These are phyloP conservation scores for Debaryomyces udenii DNA, from an alignment of 1,139 yeast genomes.

Conservation along the genomic window DNA sequence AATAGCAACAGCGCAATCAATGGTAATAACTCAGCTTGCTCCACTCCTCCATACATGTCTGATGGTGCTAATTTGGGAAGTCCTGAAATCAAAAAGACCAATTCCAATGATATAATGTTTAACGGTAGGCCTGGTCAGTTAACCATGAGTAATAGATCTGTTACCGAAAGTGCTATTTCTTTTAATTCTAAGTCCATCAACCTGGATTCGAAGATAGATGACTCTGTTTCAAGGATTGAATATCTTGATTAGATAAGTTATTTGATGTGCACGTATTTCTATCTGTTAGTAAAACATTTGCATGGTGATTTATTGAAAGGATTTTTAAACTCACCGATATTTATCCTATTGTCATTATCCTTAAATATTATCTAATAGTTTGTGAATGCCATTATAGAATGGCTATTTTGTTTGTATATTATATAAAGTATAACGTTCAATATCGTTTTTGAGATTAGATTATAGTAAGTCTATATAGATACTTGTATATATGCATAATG, in stretches of 20 bases:
- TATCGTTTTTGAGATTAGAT: no score
- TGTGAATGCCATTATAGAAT: no score
- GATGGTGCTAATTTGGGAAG: slow-evolving; percentile 15
- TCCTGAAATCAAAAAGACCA: slow-evolving; percentile 29
- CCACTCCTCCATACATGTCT: slow-evolving; percentile 18
- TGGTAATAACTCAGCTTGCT: slow-evolving; percentile 15
- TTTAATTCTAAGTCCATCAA: slow-evolving; percentile 1
- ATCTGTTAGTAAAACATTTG: neutral
- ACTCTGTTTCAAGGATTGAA: slow-evolving; percentile 9
- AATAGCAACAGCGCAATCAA: slow-evolving; percentile 15
- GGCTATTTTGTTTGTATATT: no score
- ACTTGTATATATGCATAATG: neutral
- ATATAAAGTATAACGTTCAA: no score
- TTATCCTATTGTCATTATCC: neutral
- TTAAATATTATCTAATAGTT: neutral
- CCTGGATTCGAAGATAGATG: slow-evolving; percentile 10
- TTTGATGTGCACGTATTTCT: neutral
- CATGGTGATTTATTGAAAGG: neutral
- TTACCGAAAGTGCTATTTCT: slow-evolving; percentile 33
- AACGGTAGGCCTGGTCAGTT: slow-evolving; percentile 38
- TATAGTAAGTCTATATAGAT: neutral
- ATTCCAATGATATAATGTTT: slow-evolving; percentile 28
- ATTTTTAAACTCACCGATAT: neutral
- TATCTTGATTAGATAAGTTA: slow-evolving; percentile 7
- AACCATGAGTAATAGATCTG: slow-evolving; percentile 32